These are phyloP conservation scores for Geosmithia flava DNA, from an alignment of 2,329 filamentous ascomycete genomes.

Conservation along the genomic window DNA sequence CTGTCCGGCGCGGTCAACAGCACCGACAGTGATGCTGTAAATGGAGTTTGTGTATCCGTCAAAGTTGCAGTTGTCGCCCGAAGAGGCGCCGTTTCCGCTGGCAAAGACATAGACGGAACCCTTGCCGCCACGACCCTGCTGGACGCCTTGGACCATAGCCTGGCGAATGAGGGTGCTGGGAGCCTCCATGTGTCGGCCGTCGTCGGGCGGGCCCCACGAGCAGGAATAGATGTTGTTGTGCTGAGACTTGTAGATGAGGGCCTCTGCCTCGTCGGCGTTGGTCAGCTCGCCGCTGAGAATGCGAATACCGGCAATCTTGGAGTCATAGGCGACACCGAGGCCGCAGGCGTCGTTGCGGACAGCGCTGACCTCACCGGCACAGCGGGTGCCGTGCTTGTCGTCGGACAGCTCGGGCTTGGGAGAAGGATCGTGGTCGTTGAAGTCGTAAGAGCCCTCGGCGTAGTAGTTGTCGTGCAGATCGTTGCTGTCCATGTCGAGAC, in stretches of 20 bases:
- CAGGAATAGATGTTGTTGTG: slow-evolving; percentile 96
- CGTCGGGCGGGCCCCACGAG: slow-evolving; percentile 94
- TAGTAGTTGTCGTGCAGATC: slow-evolving; percentile 93
- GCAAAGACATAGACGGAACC: slow-evolving; percentile 96
- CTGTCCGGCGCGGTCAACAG: slow-evolving; percentile 73
- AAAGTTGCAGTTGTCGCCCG: slow-evolving; percentile 89
- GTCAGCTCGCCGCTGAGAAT: slow-evolving; percentile 86
- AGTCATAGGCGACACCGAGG: slow-evolving; percentile 89
- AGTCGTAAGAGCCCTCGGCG: slow-evolving; percentile 84
- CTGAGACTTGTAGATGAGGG: slow-evolving; percentile 85
- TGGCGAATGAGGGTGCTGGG: slow-evolving; percentile 78
- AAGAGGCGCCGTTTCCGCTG: slow-evolving; percentile 75
- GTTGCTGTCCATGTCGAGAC: slow-evolving; percentile 87
- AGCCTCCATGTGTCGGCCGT: slow-evolving; percentile 86
- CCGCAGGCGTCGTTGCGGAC: slow-evolving; percentile 90
- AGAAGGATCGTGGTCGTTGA: slow-evolving; percentile 72
- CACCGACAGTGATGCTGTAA: slow-evolving; percentile 94
- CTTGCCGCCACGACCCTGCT: slow-evolving; percentile 70
- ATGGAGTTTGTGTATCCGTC: slow-evolving; percentile 99
- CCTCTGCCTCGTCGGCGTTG: slow-evolving; percentile 82
- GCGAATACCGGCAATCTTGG: slow-evolving; percentile 79
- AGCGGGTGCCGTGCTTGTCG: slow-evolving; percentile 85
- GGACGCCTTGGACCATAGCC: slow-evolving; percentile 85
- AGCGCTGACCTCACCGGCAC: slow-evolving; percentile 86
- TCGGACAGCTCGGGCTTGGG: slow-evolving; percentile 75